Evolutionary conservation across 176 grass and related monocot genomes (phyloP), one percentile per base, ranked within the genome.

Genomic region (Zea luxurians): DNA sequence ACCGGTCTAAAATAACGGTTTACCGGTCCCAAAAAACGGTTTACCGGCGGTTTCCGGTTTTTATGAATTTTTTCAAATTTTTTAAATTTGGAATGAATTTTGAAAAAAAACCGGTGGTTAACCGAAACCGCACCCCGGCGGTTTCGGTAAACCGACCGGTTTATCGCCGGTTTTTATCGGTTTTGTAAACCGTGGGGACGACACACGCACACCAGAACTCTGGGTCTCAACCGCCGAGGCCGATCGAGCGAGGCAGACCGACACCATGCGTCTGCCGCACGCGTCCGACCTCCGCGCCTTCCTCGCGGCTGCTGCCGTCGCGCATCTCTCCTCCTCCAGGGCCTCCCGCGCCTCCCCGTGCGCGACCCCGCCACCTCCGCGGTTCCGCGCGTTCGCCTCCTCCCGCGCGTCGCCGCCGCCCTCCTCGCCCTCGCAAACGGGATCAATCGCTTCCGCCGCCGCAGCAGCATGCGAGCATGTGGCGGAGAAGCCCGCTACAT

Each of bases 401-500:
- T 79, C 78, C 79, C 54, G 65, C 69, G 43, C 45, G 60, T 84
- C 74, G 73, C 48, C 73, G 18, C 69, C 60, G 15, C 64, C 60
- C 1, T 38, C 82, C 11, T 43, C 76, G 1, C 43, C 83, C 57
- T 57, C 71, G 20, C 42, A 78, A 35, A 21, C 64, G 57, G 10
- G 17, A 5, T 44, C 74, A 34, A 54, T 78, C 74, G 49, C 78
- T 40, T 73, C 69, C 3, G 42, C 61, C 5, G 20, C 81, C 1
- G 40, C 64, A 1, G 42, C 61, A 3, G 75, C 82, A 2, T 85
- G 82, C 84, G 60, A 81, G 47, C 68, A 78, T 61, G 59, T 0
- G 59, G 10, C 52, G 36, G 75, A 46, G 50, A 99, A 91, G 66
- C 90, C 96, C 45, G 77, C 80, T 34, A 84, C 95, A 55, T 99